phyloP scores from a whole-genome alignment of 805 yeast genomes.

The Barnettozyma wickerhamii region DNA sequence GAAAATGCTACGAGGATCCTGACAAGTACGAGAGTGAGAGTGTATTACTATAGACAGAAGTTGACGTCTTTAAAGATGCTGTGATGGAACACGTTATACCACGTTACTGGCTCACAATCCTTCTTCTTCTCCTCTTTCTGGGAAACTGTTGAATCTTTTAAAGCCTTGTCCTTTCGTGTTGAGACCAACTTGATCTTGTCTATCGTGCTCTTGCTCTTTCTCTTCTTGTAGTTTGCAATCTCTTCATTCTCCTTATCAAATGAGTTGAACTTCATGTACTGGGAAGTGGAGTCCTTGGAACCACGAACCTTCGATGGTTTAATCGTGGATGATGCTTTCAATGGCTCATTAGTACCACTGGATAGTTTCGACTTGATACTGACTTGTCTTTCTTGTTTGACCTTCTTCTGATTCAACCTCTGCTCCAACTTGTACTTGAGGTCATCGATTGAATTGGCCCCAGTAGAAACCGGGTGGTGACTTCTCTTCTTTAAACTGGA shows the following conservation, averaged over 20 bases:
- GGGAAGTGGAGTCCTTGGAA: neutral
- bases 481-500: neutral
- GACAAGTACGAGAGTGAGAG: too few species aligned
- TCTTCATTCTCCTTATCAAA: neutral
- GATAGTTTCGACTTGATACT: conserved; percentile 4
- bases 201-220: neutral
- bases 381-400: conserved; percentile 13
- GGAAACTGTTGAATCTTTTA: neutral
- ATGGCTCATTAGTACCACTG: neutral
- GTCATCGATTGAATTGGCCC: conserved; percentile 9
- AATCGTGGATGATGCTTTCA: neutral
- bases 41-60: conserved; percentile 28
- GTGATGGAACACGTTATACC: conserved; percentile 48
- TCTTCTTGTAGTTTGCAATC: conserved; percentile 6
- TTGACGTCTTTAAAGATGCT: conserved; percentile 44
- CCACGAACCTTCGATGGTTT: neutral
- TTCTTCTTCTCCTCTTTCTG: neutral
- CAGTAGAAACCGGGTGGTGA: neutral
- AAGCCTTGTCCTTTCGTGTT: conserved; percentile 2
- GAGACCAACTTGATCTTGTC: conserved; percentile 4
- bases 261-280: neutral
- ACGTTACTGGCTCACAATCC: conserved; percentile 45
- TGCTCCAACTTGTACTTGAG: conserved; percentile 15
- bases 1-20: too few species aligned
- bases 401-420: conserved; percentile 16